A percentile compares a stretch with the other conserved stretches of the same genome.
These are phyloP conservation scores for Cyberlindnera xishuangbannaensis DNA, from an alignment of 805 yeast genomes.

Conservation along the genomic window DNA sequence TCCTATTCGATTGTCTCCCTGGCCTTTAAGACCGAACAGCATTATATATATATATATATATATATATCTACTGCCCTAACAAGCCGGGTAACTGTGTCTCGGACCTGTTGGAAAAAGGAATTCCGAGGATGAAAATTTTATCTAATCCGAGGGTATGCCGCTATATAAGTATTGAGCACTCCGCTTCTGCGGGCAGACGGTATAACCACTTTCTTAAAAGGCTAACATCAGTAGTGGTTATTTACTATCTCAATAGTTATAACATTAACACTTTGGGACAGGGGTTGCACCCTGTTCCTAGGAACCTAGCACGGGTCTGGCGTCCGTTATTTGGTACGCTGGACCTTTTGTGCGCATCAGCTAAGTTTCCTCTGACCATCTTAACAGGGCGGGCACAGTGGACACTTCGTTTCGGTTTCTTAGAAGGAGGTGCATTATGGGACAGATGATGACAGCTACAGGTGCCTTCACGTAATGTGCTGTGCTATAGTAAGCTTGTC, in stretches of 20 bases:
- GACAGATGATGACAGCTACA: constrained; percentile 17
- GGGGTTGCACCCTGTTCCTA: constrained; percentile 16
- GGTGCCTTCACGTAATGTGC: constrained; percentile 20
- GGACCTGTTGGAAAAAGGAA: too few species aligned
- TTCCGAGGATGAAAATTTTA: constrained; percentile 2
- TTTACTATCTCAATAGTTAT: constrained; percentile 59
- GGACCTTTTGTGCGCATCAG: constrained; percentile 38
- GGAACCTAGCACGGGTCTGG: constrained; percentile 25
- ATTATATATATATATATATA: too few species aligned
- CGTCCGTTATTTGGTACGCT: constrained; percentile 24
- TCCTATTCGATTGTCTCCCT: too few species aligned
- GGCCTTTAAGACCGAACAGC: too few species aligned
- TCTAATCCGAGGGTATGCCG: not conserved
- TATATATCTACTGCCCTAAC: constrained; percentile 6
- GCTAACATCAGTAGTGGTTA: constrained; percentile 75
- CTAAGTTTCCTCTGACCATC: constrained; percentile 64
- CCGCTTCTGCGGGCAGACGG: too few species aligned
- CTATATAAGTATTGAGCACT: constrained; percentile 20
- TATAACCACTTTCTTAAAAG: constrained; percentile 26
- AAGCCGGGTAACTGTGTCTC: constrained; percentile 16
- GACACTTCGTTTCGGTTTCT: constrained; percentile 74
- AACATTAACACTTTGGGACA: constrained; percentile 34
- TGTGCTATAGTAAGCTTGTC: constrained; percentile 17
- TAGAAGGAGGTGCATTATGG: constrained; percentile 38
- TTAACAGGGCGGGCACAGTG: constrained; percentile 69